Evolutionary conservation across 1,139 yeast genomes (phyloP).

Genomic region (Yamadazyma siamensis): DNA sequence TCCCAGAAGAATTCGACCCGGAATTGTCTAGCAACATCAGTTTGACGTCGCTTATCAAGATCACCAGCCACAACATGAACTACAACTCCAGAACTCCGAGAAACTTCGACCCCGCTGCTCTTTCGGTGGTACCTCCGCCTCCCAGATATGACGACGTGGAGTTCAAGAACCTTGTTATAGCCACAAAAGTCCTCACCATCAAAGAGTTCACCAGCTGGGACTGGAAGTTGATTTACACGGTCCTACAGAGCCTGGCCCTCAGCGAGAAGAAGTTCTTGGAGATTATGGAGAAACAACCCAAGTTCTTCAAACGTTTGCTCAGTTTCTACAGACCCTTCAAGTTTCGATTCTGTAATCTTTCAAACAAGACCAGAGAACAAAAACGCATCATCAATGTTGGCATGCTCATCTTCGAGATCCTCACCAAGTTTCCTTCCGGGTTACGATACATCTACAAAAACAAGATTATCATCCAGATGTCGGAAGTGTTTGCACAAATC

Average conservation of each 20-base stretch:
- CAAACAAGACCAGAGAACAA: conserved; percentile 29
- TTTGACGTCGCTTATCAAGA: conserved; percentile 11
- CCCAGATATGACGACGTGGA: conserved; percentile 61
- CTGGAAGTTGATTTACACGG: conserved; percentile 53
- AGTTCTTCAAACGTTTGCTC: conserved; percentile 76
- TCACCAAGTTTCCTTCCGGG: conserved; percentile 66
- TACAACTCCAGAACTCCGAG: not conserved
- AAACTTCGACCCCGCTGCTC: not conserved
- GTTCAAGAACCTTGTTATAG: conserved; percentile 61
- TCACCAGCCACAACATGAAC: conserved; percentile 10
- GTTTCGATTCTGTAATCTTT: conserved; percentile 66
- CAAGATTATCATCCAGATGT: conserved; percentile 79
- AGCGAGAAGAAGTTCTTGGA: conserved; percentile 78
- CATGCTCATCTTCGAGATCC: conserved; percentile 62
- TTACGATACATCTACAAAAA: conserved; percentile 64
- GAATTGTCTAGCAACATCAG: conserved; percentile 11
- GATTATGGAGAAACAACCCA: conserved; percentile 66
- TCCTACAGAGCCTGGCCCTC: conserved; percentile 77
- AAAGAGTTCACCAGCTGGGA: conserved; percentile 87
- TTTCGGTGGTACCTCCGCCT: not conserved
- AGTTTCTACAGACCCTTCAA: conserved; percentile 93
- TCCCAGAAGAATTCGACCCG: conserved; percentile 39
- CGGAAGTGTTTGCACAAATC: conserved; percentile 83
- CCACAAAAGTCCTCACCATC: conserved; percentile 70
- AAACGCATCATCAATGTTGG: conserved; percentile 68